Evolutionary conservation across 2,329 filamentous ascomycete genomes (phyloP).

Genomic region (Lachnellula subtilissima): DNA sequence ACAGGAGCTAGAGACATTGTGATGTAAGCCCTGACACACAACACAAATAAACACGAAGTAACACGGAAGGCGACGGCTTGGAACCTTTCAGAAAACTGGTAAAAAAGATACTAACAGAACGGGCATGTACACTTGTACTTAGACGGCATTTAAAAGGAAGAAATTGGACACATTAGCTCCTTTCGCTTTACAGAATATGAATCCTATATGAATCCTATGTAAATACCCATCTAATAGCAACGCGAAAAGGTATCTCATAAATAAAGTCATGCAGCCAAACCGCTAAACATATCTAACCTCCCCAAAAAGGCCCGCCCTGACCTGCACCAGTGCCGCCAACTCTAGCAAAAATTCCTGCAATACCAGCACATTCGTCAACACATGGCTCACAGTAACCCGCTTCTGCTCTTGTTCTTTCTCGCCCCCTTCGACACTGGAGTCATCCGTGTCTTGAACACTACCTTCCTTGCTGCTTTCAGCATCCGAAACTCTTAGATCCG

Average conservation of each 20-base stretch:
- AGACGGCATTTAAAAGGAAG: neutral
- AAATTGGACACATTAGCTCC: too few species aligned
- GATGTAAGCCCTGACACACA: neutral
- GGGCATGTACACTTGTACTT: neutral
- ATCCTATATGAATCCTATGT: too few species aligned
- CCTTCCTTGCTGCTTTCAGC: slow-evolving; percentile 17
- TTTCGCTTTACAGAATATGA: too few species aligned
- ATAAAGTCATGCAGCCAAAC: slow-evolving; percentile 13
- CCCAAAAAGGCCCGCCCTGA: slow-evolving; percentile 69
- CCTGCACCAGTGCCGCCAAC: slow-evolving; percentile 68
- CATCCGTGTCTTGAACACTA: slow-evolving; percentile 7
- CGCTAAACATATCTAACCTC: slow-evolving; percentile 59
- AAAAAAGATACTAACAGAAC: neutral
- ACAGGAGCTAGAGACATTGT: neutral
- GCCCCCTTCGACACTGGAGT: slow-evolving; percentile 14
- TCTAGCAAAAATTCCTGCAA: slow-evolving; percentile 78
- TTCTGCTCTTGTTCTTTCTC: slow-evolving; percentile 28
- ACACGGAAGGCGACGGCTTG: neutral
- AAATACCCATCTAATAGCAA: neutral
- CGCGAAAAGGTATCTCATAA: slow-evolving; percentile 12
- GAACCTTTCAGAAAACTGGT: too few species aligned
- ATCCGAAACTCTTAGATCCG: slow-evolving; percentile 35
- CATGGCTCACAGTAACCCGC: slow-evolving; percentile 64
- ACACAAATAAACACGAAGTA: neutral
- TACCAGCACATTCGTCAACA: slow-evolving; percentile 74